Conservation (phyloP, 768 basidiomycete genomes). For the Cantharellus anzutake region DNA sequence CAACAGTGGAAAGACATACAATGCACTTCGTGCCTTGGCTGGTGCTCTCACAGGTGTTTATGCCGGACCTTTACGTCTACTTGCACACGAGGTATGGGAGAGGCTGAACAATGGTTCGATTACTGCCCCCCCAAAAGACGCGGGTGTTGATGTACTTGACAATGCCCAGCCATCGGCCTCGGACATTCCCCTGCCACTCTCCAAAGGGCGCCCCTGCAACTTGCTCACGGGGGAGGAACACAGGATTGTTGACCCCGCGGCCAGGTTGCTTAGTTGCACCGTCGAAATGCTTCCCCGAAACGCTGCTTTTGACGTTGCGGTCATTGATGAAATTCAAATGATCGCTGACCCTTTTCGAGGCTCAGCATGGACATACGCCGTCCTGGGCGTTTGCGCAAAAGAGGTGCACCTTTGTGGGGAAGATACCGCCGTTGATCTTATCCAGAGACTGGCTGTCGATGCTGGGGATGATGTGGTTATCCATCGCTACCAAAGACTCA, state of each 20-base stretch:
- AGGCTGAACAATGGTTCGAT: constrained; percentile 83
- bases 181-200: not conserved
- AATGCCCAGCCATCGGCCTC: not conserved
- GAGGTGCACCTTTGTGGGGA: constrained; percentile 95
- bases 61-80: constrained; percentile 77
- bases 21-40: constrained; percentile 76
- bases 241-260: constrained; percentile 39
- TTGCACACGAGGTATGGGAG: constrained; percentile 90
- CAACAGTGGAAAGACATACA: constrained; percentile 93
- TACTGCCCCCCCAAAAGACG: constrained; percentile 36
- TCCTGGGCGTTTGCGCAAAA: constrained; percentile 52
- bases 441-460: constrained; percentile 43
- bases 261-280: constrained; percentile 58
- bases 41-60: constrained; percentile 58
- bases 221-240: constrained; percentile 85
- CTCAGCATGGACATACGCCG: constrained; percentile 60
- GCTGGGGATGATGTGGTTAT: constrained; percentile 72
- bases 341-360: constrained; percentile 66
- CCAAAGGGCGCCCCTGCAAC: constrained; percentile 44
- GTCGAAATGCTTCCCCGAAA: constrained; percentile 67
- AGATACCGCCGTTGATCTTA: constrained; percentile 72
- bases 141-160: constrained; percentile 8
- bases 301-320: constrained; percentile 48
- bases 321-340: constrained; percentile 97
- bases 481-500: constrained; percentile 70